Evolutionary conservation across 2,329 filamentous ascomycete genomes (phyloP).

Genomic region (Fusarium burgessii): DNA sequence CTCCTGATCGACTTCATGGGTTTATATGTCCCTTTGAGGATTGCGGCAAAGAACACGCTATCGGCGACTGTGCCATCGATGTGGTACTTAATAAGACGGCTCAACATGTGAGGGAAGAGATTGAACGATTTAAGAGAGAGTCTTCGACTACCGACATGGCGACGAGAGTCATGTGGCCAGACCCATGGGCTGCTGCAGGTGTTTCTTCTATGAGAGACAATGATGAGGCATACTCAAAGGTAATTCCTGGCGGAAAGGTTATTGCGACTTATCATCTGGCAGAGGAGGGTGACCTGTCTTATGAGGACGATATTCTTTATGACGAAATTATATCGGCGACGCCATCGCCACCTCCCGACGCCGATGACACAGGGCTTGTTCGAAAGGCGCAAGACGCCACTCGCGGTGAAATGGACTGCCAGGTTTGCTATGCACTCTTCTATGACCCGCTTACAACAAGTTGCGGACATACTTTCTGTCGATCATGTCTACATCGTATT

Average conservation of each 20-base stretch:
- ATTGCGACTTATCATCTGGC: slow-evolving; percentile 76
- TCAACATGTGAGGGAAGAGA: slow-evolving; percentile 66
- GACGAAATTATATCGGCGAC: slow-evolving; percentile 42
- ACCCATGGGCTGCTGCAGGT: slow-evolving; percentile 57
- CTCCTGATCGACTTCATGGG: slow-evolving; percentile 73
- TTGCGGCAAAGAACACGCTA: slow-evolving; percentile 78
- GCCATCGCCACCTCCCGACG: slow-evolving; percentile 43
- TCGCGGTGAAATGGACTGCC: slow-evolving; percentile 83
- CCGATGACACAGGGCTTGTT: slow-evolving; percentile 53
- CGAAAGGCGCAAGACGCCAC: slow-evolving; percentile 70
- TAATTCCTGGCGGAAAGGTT: slow-evolving; percentile 69
- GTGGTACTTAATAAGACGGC: slow-evolving; percentile 81
- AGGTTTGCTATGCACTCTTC: slow-evolving; percentile 86
- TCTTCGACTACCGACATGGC: slow-evolving; percentile 45
- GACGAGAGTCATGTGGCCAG: slow-evolving; percentile 53
- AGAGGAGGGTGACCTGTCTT: slow-evolving; percentile 68
- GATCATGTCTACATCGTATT: slow-evolving; percentile 79
- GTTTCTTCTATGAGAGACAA: slow-evolving; percentile 55
- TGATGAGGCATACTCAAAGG: slow-evolving; percentile 45
- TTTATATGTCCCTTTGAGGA: slow-evolving; percentile 78
- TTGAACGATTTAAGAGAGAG: slow-evolving; percentile 57
- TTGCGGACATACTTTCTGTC: slow-evolving; percentile 92
- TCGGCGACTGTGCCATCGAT: slow-evolving; percentile 81
- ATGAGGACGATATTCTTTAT: slow-evolving; percentile 68
- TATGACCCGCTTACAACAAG: slow-evolving; percentile 85